Base-by-base conservation (phyloP, 441 rosid genomes). In the Aleurites moluccanus region DNA sequence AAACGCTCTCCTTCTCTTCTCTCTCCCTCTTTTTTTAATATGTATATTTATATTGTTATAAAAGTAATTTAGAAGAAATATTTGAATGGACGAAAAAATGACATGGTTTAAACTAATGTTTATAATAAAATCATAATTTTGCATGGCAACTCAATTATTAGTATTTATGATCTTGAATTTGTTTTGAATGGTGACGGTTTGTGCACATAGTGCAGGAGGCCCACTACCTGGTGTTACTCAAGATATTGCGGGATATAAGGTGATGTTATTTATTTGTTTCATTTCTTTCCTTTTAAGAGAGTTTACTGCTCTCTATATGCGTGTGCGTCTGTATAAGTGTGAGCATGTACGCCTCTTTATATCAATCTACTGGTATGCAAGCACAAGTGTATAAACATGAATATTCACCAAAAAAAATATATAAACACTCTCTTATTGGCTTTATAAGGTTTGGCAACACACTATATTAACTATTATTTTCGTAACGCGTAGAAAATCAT, bases 181-280 rank as follows among this genome's bases (percentile, higher is more conserved):
- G 33, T 28, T 62, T 56, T 67, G 76, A 30, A 66, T 53, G 57
- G 76, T 82, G 77, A 78, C 69, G 60, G 28, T 70, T 63, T 77
- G 69, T 70, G 15, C 72, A 82, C 88, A 56, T 86, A 93, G 98
- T 78, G 91, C 90, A 86, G 89, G 83, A 83, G 98, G 98, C 25
- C 97, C 98, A 61, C 85, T 92, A 87, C 95, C 97, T 40, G 97
- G 97, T 78, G 97, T 94, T 44, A 92, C 98, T 61, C 97, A 91
- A 86, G 97, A 94, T 84, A 94, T 94, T 83, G 92, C 97, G 65
- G 98, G 98, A 70, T 94, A 77, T 82, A 92, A 94, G 97, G 97
- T 90, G 16, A 70, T 64, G 16, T 55, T 3, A 40, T 56, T 50
- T 59, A 33, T 4, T 11, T 4, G 11, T 42, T 33, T 67, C 2